phyloP scores from a whole-genome alignment of 352 stramenopile species.

The Globisporangium spinosum region DNA sequence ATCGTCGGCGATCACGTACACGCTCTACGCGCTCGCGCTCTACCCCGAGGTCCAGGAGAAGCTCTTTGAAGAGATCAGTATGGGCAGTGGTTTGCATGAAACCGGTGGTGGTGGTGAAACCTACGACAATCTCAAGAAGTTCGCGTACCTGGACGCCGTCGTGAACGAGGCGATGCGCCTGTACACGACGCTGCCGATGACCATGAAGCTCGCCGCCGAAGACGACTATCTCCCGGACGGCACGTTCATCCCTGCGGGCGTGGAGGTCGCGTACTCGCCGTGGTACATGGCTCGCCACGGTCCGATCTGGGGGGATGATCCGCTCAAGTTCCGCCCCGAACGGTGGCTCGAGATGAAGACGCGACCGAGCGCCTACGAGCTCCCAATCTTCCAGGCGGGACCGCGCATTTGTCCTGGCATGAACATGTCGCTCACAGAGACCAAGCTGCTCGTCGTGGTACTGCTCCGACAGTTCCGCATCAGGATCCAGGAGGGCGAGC shows the following conservation, averaged over 20 bases:
- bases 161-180: constrained; percentile 69
- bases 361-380: constrained; percentile 60
- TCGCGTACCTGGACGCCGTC: constrained; percentile 70
- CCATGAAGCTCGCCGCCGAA: constrained; percentile 39
- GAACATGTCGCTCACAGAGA: constrained; percentile 64
- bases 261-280: constrained; percentile 60
- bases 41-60: constrained; percentile 51
- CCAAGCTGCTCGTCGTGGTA: constrained; percentile 52
- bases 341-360: constrained; percentile 13
- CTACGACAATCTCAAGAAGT: constrained; percentile 51
- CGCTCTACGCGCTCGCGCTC: constrained; percentile 41
- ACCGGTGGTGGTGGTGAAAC: neutral
- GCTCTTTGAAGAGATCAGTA: constrained; percentile 42
- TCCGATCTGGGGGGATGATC: constrained; percentile 14
- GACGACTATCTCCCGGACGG: constrained; percentile 16
- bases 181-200: constrained; percentile 69
- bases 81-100: too few relatives aligned
- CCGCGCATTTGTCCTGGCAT: constrained; percentile 65
- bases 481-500: constrained; percentile 33
- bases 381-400: constrained; percentile 68
- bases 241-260: constrained; percentile 45
- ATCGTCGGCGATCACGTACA: constrained; percentile 8
- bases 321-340: constrained; percentile 19
- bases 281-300: constrained; percentile 32
- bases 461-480: constrained; percentile 43